These are phyloP conservation scores for Simmondsia chinensis DNA, from an alignment of 148 eudicot genomes.

Conservation along the genomic window DNA sequence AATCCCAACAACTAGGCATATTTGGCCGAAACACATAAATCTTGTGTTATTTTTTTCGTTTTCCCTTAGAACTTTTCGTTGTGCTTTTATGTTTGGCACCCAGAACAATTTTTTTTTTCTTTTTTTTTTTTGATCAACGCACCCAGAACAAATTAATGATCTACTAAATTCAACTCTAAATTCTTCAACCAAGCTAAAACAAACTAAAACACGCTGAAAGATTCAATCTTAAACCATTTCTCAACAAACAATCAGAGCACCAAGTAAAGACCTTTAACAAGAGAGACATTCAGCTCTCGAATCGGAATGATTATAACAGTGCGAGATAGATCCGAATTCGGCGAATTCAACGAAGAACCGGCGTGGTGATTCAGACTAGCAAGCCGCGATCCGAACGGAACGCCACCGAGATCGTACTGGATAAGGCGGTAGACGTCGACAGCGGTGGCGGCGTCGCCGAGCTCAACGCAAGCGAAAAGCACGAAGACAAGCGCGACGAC, in stretches of 20 bases:
- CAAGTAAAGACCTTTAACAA: conserved; percentile 46
- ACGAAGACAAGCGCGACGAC: conserved; percentile 41
- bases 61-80: no score
- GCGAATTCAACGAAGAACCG: conserved; percentile 52
- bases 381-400: conserved; percentile 82
- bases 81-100: no score
- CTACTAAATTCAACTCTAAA: background rate
- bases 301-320: conserved; percentile 71
- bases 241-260: background rate
- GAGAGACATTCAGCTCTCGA: conserved; percentile 53
- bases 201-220: no score
- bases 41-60: no score
- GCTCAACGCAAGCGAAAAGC: conserved; percentile 67
- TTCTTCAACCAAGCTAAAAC: background rate
- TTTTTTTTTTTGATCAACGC: no score
- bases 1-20: no score
- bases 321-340: conserved; percentile 65
- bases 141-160: conserved; percentile 1
- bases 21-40: no score
- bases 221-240: conserved; percentile 1
- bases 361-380: conserved; percentile 86
- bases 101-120: no score
- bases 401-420: conserved; percentile 91
- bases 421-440: conserved; percentile 95
- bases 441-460: conserved; percentile 85